A percentile compares a stretch with the other conserved stretches of the same genome.
Evolutionary conservation across 257 asterid species (phyloP).

Genomic region (Solanum neorickii): DNA sequence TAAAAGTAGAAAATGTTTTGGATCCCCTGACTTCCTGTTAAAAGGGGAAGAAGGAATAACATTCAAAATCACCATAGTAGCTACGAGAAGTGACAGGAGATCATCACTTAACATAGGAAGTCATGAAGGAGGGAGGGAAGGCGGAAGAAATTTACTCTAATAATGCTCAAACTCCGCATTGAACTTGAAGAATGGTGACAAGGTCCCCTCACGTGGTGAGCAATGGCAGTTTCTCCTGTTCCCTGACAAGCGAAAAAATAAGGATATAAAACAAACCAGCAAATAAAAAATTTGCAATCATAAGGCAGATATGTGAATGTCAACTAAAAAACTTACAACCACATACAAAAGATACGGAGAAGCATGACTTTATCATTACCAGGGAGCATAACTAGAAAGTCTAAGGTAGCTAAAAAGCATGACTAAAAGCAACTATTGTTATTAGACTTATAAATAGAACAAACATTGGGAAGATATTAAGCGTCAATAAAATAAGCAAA

Average conservation of each 20-base stretch:
- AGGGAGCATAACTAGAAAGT: neutral
- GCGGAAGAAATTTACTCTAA: constrained; percentile 32
- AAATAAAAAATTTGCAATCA: neutral
- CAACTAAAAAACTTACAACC: neutral
- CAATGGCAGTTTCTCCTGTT: constrained; percentile 53
- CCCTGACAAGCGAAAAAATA: constrained; percentile 23
- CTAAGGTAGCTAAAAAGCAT: neutral
- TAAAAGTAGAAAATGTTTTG: constrained; percentile 55
- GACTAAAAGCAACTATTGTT: neutral
- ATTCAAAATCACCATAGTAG: neutral
- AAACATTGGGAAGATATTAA: neutral
- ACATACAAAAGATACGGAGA: neutral
- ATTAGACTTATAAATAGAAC: neutral
- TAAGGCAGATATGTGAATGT: neutral
- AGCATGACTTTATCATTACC: neutral
- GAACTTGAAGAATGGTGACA: constrained; percentile 53
- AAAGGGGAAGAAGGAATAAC: constrained; percentile 6
- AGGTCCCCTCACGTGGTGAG: constrained; percentile 75
- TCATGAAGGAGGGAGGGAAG: constrained; percentile 1
- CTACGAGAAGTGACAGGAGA: neutral
- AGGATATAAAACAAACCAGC: neutral
- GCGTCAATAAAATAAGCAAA: neutral
- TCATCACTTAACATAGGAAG: neutral
- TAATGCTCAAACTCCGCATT: constrained; percentile 41
- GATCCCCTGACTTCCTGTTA: constrained; percentile 69